Conservation (phyloP, 1,284 basidiomycete genomes). For the Agaricales sp. region DNA sequence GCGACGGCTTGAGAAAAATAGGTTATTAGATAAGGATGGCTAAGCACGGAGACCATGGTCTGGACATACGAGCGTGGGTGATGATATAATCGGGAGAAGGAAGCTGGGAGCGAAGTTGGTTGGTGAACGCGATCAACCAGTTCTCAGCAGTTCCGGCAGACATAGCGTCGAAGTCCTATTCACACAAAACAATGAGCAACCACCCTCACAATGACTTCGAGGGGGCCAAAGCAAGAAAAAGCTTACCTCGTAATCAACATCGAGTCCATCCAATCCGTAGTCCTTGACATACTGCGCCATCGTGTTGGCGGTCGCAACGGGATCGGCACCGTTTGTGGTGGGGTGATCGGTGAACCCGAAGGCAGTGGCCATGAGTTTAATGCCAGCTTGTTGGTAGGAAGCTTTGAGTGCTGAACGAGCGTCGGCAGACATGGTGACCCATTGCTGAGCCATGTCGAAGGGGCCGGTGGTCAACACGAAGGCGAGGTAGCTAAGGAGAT, state of each 20-base stretch:
- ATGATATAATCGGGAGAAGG: constrained; percentile 22
- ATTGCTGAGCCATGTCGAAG: constrained; percentile 36
- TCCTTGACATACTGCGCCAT: constrained; percentile 41
- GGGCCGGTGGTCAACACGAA: constrained; percentile 41
- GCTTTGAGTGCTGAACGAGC: constrained; percentile 33
- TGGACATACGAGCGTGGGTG: constrained; percentile 26
- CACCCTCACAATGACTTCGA: neutral
- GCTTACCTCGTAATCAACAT: constrained; percentile 41
- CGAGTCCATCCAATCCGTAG: constrained; percentile 41
- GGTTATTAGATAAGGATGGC: neutral
- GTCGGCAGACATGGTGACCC: constrained; percentile 28
- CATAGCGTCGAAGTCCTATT: constrained; percentile 37
- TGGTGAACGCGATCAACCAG: constrained; percentile 35
- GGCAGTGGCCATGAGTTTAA: constrained; percentile 43
- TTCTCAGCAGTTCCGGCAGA: constrained; percentile 23
- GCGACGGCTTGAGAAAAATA: too few relatives aligned
- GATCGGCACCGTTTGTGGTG: constrained; percentile 32
- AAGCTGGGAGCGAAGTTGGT: constrained; percentile 20
- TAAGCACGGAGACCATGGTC: neutral
- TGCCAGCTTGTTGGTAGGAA: constrained; percentile 44
- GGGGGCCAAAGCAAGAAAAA: constrained; percentile 7
- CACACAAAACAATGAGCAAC: too few relatives aligned
- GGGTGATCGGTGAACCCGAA: constrained; percentile 39
- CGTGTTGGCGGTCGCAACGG: constrained; percentile 33
- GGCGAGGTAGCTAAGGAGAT: too few relatives aligned